Evolutionary conservation across 257 asterid genomes (phyloP).

Genomic region (Anisodus tanguticus): DNA sequence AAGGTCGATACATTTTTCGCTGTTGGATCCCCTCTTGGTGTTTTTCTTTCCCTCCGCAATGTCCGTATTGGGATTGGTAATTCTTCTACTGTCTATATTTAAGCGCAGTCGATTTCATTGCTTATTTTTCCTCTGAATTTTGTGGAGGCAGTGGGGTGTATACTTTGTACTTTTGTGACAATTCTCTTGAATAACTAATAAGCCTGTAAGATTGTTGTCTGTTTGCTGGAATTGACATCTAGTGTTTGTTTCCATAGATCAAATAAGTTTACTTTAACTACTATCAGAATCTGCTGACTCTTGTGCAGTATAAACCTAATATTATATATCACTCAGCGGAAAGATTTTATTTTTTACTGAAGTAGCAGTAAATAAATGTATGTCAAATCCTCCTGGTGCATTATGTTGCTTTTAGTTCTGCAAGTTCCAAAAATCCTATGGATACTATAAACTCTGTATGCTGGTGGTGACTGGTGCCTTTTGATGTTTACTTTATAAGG

Average conservation of each 20-base stretch:
- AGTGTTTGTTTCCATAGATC: background rate
- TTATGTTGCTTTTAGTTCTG: background rate
- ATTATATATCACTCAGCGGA: background rate
- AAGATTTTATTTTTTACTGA: background rate
- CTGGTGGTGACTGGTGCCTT: background rate
- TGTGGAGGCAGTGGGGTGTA: background rate
- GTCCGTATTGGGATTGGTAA: slow-evolving; percentile 92
- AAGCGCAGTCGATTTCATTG: slow-evolving; percentile 16
- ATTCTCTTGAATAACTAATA: background rate
- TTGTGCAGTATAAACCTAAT: slow-evolving; percentile 14
- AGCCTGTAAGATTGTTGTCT: background rate
- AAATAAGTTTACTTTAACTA: background rate
- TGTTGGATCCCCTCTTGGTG: slow-evolving; percentile 98
- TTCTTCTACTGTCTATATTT: slow-evolving; percentile 30
- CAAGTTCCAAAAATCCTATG: background rate
- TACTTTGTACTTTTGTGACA: background rate
- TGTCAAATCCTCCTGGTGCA: slow-evolving; percentile 19
- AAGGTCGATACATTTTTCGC: slow-evolving; percentile 97
- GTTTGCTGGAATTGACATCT: background rate
- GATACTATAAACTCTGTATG: background rate
- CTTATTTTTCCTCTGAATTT: slow-evolving; percentile 18
- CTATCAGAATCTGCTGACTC: background rate
- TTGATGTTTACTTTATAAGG: slow-evolving; percentile 8
- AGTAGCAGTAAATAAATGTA: background rate
- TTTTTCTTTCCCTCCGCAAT: slow-evolving; percentile 94